Base-by-base conservation (phyloP, 345 rosid species). In the Salix suchowensis region DNA sequence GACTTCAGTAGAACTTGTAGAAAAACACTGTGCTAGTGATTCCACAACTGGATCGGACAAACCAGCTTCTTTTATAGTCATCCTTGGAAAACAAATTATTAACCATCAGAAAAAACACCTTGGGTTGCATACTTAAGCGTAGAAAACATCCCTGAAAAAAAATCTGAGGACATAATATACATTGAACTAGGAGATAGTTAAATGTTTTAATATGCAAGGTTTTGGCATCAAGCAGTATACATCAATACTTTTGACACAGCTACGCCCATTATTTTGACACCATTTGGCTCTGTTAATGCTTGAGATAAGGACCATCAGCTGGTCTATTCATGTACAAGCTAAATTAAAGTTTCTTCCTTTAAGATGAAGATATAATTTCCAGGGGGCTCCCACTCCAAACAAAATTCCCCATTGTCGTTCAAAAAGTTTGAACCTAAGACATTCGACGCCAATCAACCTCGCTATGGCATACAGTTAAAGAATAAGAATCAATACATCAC, bases 1-100 rank as follows among this genome's bases (percentile, higher is more conserved):
- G 74, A 96, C 84, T 83, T 96, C 99, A 74, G 64, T 72, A 36
- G 88, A 85, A 67, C 87, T 91, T 85, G 96, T 91, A 40, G 91
- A 87, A 75, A 96, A 84, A 83, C 88, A 87, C 70, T 79, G 88
- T 67, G 91, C 95, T 30, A 94, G 79, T 50, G 87, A 89, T 78
- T 91, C 93, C 81, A 94, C 74, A 24, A 91, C 93, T 4, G 84
- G 74, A 82, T 94, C 95, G 58, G 95, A 90, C 73, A 82, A 78
- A 75, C 98, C 98, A 78, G 80, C 83, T 82, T 94, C 85, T 67
- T 89, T 84, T 73, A 92, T 79, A n/a, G 96, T 89, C 94, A 86
- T 89, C 76, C 99, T 96, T 93, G 79, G 62, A 72, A 83, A 80
- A 79, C 61, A 81, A 54, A 74, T 65, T 23, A 24, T 58, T 23